These are phyloP conservation scores for Ascochyta pisi DNA, from an alignment of 2,329 filamentous ascomycete species.

Conservation along the genomic window DNA sequence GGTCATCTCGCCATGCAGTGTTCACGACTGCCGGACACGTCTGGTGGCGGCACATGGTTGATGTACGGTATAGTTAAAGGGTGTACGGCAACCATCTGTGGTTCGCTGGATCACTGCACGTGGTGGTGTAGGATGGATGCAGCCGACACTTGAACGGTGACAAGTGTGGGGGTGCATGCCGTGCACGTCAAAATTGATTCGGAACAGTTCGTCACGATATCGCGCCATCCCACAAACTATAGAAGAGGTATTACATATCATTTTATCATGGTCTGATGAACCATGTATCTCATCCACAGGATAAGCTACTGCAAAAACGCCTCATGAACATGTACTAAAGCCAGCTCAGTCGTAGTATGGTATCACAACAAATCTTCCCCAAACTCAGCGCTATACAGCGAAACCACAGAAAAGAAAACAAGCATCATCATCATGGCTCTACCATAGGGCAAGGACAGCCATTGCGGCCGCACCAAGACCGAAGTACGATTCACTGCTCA, in stretches of 20 bases:
- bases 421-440: slow-evolving; percentile 6
- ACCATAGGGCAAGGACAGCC: slow-evolving; percentile 38
- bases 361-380: slow-evolving; percentile 28
- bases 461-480: slow-evolving; percentile 35
- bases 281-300: slow-evolving; percentile 2
- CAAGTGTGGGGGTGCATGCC: slow-evolving; percentile 19
- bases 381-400: background rate
- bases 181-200: slow-evolving; percentile 7
- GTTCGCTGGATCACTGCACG: slow-evolving; percentile 27
- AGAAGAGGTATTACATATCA: slow-evolving; percentile 12
- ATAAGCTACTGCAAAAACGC: slow-evolving; percentile 13
- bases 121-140: slow-evolving; percentile 18
- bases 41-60: background rate
- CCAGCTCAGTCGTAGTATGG: slow-evolving; percentile 32
- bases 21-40: background rate
- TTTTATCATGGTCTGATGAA: slow-evolving; percentile 1
- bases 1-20: slow-evolving; percentile 16
- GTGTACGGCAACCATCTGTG: slow-evolving; percentile 23
- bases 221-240: background rate
- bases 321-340: slow-evolving; percentile 21
- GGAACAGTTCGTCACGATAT: background rate
- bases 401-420: background rate
- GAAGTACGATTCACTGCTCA: slow-evolving; percentile 33
- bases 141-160: background rate
- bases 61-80: background rate